These are phyloP conservation scores for Fragosphaeria purpurea DNA, from an alignment of 2,329 filamentous ascomycete species.

Conservation along the genomic window DNA sequence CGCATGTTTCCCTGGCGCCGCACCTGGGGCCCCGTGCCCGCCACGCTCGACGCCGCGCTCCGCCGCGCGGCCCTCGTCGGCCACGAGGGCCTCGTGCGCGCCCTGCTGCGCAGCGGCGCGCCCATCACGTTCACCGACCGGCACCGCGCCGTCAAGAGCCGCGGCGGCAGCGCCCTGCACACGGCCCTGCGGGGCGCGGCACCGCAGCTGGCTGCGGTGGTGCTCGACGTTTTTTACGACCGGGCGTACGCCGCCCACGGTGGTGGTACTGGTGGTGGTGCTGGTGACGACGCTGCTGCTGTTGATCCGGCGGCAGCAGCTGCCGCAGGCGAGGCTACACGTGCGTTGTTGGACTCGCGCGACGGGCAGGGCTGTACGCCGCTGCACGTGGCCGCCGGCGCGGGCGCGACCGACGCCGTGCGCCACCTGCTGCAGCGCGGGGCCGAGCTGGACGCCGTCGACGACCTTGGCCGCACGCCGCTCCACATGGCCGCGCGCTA, in stretches of 20 bases:
- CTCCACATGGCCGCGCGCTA: constrained; percentile 9
- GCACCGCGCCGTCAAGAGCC: not conserved
- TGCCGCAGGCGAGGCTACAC: constrained; percentile 1
- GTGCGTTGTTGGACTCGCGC: constrained; percentile 6
- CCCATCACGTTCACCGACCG: constrained; percentile 7
- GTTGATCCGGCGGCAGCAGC: not conserved
- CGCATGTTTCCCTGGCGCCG: not conserved
- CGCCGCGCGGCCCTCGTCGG: constrained; percentile 6
- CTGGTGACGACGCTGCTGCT: not conserved
- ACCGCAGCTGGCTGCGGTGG: constrained; percentile 8
- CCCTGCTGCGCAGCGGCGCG: constrained; percentile 14
- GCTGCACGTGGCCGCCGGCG: constrained; percentile 13
- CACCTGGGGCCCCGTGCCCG: constrained; percentile 5
- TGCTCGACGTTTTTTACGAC: constrained; percentile 3
- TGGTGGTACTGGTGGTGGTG: not conserved
- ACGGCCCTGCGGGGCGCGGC: constrained; percentile 9
- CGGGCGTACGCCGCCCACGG: not conserved
- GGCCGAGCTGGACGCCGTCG: constrained; percentile 8
- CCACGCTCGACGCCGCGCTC: constrained; percentile 7
- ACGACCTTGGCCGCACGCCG: constrained; percentile 9
- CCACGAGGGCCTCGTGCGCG: constrained; percentile 9
- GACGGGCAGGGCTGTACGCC: constrained; percentile 12
- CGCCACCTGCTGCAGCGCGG: constrained; percentile 8
- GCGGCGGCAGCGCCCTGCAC: constrained; percentile 8
- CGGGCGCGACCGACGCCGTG: constrained; percentile 2